phyloP scores from a whole-genome alignment of 352 stramenopile genomes.

The Pythium utonaiense region DNA sequence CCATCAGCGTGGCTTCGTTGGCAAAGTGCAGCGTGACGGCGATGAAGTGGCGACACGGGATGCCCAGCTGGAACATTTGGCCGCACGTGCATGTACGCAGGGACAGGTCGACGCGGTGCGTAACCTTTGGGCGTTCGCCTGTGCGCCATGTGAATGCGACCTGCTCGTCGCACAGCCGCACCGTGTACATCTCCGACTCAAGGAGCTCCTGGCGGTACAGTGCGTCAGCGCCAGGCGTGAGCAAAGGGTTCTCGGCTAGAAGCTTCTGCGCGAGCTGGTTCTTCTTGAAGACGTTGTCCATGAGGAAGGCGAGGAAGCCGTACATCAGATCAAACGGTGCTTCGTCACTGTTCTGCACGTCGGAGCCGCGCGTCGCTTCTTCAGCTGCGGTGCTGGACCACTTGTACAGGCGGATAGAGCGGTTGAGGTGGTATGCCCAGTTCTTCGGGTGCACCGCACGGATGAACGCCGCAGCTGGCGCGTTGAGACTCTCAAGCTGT shows the following conservation, averaged over 20 bases:
- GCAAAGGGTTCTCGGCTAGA: conserved; percentile 32
- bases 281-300: conserved; percentile 75
- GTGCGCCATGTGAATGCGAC: conserved; percentile 75
- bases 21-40: conserved; percentile 59
- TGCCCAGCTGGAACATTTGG: conserved; percentile 65
- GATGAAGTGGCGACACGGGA: conserved; percentile 79
- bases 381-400: conserved; percentile 64
- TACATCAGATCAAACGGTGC: conserved; percentile 81
- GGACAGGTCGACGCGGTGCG: conserved; percentile 53
- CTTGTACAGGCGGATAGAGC: conserved; percentile 55
- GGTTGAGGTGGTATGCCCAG: conserved; percentile 66
- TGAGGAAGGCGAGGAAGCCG: conserved; percentile 72
- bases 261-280: conserved; percentile 62
- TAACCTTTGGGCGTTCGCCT: conserved; percentile 62
- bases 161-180: conserved; percentile 62
- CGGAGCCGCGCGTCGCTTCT: conserved; percentile 52
- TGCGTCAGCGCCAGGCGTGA: conserved; percentile 62
- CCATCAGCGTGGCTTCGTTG: conserved; percentile 48
- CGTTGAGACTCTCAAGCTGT: conserved; percentile 53
- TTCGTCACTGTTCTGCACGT: conserved; percentile 62
- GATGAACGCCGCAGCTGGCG: conserved; percentile 50
- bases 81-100: conserved; percentile 65
- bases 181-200: conserved; percentile 51
- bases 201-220: conserved; percentile 62
- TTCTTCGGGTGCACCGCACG: conserved; percentile 55